Evolutionary conservation across 495 filamentous ascomycete species (phyloP).

Genomic region (Amphirosellinia nigrospora): DNA sequence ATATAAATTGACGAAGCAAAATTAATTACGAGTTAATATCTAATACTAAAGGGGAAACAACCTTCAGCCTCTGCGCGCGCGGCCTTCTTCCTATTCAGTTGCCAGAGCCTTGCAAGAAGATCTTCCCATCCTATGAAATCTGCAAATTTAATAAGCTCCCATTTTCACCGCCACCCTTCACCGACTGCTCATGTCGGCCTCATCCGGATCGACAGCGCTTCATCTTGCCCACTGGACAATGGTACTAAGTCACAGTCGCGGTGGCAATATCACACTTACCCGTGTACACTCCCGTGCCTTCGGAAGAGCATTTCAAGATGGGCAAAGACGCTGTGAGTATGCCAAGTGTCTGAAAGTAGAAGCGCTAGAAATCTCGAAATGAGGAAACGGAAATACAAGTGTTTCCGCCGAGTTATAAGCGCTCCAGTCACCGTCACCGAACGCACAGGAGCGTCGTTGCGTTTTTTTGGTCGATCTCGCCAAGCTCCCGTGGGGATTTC

Average conservation of each 20-base stretch:
- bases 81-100: no score
- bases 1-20: neutral
- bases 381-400: neutral
- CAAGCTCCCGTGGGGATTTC: constrained; percentile 17
- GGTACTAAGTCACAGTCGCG: neutral
- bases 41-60: neutral
- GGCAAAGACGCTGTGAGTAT: neutral
- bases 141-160: neutral
- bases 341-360: neutral
- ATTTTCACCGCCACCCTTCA: neutral
- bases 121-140: neutral
- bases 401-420: neutral
- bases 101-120: neutral
- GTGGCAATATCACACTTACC: neutral
- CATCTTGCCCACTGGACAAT: neutral
- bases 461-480: constrained; percentile 1
- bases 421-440: constrained; percentile 12
- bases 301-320: neutral
- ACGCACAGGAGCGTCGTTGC: neutral
- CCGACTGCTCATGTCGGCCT: neutral
- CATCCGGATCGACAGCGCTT: neutral
- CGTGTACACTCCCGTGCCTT: neutral
- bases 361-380: neutral
- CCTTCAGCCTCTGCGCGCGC: neutral
- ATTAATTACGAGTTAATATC: neutral